Percentiles rank a stretch among this genome's conserved stretches.
Conservation (phyloP, 192 early-diverging fungal species). For the Nowakowskiella sp. region DNA sequence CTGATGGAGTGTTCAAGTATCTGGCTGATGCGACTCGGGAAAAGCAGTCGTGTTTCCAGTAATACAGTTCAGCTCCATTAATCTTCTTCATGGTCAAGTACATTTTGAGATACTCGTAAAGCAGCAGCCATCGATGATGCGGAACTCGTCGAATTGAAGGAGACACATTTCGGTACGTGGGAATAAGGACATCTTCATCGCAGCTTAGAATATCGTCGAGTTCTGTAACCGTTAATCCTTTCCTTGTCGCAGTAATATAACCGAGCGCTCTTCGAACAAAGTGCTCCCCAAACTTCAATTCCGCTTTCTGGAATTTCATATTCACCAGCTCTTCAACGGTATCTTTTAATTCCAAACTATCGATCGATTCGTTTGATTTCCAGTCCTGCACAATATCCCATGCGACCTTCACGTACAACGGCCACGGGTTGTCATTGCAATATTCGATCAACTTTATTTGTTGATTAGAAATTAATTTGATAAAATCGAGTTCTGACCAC, state of each 20-base stretch:
- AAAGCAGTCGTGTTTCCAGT: conserved; percentile 6
- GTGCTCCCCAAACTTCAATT: conserved; percentile 8
- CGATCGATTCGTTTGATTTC: too few species aligned
- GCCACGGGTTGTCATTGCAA: too few species aligned
- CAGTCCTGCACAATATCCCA: too few species aligned
- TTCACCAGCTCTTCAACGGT: too few species aligned
- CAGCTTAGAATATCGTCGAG: conserved; percentile 18
- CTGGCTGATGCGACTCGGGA: conserved; percentile 20
- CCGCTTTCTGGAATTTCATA: too few species aligned
- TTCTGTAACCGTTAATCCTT: conserved; percentile 9
- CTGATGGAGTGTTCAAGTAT: conserved; percentile 22
- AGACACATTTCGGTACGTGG: conserved; percentile 13
- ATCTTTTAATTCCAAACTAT: too few species aligned
- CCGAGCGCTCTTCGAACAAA: conserved; percentile 15
- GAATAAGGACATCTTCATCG: conserved; percentile 21
- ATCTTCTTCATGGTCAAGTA: conserved; percentile 12
- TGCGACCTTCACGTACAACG: too few species aligned
- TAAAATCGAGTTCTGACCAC: too few species aligned
- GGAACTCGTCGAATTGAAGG: conserved; percentile 15
- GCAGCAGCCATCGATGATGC: conserved; percentile 1
- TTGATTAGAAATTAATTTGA: too few species aligned
- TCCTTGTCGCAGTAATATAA: conserved; percentile 19
- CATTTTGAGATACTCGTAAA: conserved; percentile 17
- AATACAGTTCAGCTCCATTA: conserved; percentile 13
- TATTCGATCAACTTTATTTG: too few species aligned